Evolutionary conservation across 75 land plant species (phyloP), one percentile per base, ranked within the genome.

Genomic region (Pinus albicaulis): DNA sequence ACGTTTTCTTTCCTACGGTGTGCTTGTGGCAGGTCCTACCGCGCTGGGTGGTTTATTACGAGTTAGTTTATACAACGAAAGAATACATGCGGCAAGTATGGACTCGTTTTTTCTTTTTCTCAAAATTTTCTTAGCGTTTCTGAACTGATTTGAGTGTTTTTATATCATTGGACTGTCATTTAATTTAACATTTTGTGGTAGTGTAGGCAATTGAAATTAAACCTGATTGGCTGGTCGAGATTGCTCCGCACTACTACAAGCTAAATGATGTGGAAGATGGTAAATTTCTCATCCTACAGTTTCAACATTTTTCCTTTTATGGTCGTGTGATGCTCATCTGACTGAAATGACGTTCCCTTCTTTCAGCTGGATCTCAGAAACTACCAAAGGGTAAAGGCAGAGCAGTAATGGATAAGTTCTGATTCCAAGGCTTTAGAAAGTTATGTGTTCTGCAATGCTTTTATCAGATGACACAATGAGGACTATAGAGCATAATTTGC

Each of bases 71-170:
- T 15, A 98, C 98, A 31, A 91, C 96, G 13, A 98, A 98, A 59
- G 99, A 98, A 78, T 98, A 98, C 76, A 91, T 98, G 99, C 83
- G 99, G 57, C 93, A 94, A 90, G 96, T 93, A 87, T 64, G n/a
- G 10, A 24, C 10, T 55, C 55, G 5, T 62, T 74, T 56, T 57
- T 48, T 48, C 53, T 48, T 48, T 48, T 15, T 2, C 55, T 38
- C 6, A 16, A 10, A 23, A 48, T 56, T 63, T 75, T 62, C 17
- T 28, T 48, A 26, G 3, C 59, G 12, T 57, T 74, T 57, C 62
- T 52, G 20, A 7, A 70, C 53, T 57, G 24, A 36, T 38, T 57
- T 19, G 16, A 15, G 28, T 72, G n/a, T 36, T 26, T 80, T 56
- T 34, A 13, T 23, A 13, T 12, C 0, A 24, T 63, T 59, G 24